phyloP scores from a whole-genome alignment of 1,284 basidiomycete genomes.

The Cerrena zonata region DNA sequence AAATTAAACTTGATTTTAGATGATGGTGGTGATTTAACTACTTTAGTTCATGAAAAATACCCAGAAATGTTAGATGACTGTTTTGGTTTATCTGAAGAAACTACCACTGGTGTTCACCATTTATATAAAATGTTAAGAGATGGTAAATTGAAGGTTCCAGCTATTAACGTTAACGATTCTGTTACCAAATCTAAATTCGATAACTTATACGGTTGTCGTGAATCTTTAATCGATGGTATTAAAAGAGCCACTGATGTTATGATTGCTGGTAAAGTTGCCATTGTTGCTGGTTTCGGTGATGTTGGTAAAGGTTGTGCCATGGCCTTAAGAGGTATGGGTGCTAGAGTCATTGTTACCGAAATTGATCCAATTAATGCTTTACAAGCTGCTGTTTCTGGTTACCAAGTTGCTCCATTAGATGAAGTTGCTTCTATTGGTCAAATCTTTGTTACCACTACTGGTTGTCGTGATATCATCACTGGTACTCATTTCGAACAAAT shows the following conservation, averaged over 20 bases:
- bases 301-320: slow-evolving; percentile 99
- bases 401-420: slow-evolving; percentile 98
- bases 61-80: slow-evolving; percentile 76
- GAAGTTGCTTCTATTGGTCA: slow-evolving; percentile 85
- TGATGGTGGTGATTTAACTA: slow-evolving; percentile 96
- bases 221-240: slow-evolving; percentile 99
- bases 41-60: slow-evolving; percentile 92
- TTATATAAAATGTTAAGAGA: slow-evolving; percentile 96
- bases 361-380: slow-evolving; percentile 99
- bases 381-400: slow-evolving; percentile 98
- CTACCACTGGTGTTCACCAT: slow-evolving; percentile 99
- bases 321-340: slow-evolving; percentile 92
- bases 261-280: slow-evolving; percentile 98
- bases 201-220: slow-evolving; percentile 95
- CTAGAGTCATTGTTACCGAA: slow-evolving; percentile 93
- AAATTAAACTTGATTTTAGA: slow-evolving; percentile 98
- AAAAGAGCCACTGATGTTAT: slow-evolving; percentile 99
- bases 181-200: slow-evolving; percentile 99
- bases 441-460: slow-evolving; percentile 97
- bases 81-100: slow-evolving; percentile 96
- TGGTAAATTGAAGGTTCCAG: slow-evolving; percentile 93
- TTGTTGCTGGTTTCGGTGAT: slow-evolving; percentile 98
- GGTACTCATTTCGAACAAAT: slow-evolving; percentile 89
- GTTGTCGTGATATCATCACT: slow-evolving; percentile 97
- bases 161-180: slow-evolving; percentile 99